These are phyloP conservation scores for Psilocybe mexicana DNA, from an alignment of 1,284 basidiomycete species.

Conservation along the genomic window DNA sequence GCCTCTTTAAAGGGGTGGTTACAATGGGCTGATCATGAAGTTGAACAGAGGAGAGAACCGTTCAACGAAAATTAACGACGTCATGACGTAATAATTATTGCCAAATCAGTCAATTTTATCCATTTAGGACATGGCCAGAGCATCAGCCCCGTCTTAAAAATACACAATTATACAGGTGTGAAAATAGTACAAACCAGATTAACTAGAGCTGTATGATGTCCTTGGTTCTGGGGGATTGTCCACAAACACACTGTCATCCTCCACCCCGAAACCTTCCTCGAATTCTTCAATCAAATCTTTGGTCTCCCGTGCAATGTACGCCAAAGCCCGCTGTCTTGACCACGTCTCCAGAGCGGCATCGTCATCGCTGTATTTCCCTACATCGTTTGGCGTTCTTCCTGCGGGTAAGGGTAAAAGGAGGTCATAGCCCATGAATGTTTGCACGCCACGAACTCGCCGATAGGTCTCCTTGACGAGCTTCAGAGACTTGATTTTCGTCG, in stretches of 20 bases:
- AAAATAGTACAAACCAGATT: neutral
- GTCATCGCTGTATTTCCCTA: slow-evolving; percentile 29
- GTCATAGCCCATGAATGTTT: slow-evolving; percentile 62
- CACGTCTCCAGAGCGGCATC: slow-evolving; percentile 44
- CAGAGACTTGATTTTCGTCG: slow-evolving; percentile 47
- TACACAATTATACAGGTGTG: too few species aligned
- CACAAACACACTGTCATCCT: slow-evolving; percentile 28
- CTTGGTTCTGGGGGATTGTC: slow-evolving; percentile 26
- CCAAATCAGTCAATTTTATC: too few species aligned
- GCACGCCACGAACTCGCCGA: slow-evolving; percentile 58
- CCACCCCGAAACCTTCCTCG: slow-evolving; percentile 36
- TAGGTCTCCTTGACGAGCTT: slow-evolving; percentile 56
- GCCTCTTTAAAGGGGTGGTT: too few species aligned
- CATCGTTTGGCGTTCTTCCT: neutral
- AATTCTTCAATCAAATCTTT: slow-evolving; percentile 61
- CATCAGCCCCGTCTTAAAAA: too few species aligned
- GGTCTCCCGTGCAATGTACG: slow-evolving; percentile 53
- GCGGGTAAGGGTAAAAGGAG: slow-evolving; percentile 48
- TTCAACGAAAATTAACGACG: too few species aligned
- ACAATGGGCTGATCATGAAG: too few species aligned
- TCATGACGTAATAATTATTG: too few species aligned
- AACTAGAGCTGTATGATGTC: slow-evolving; percentile 9
- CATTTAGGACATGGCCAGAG: too few species aligned
- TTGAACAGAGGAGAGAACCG: too few species aligned
- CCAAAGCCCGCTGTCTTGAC: slow-evolving; percentile 55